A percentile compares a stretch with the other conserved stretches of the same genome.
Conservation (phyloP, 116 monocot genomes). For the Dioscorea cayenensis region DNA sequence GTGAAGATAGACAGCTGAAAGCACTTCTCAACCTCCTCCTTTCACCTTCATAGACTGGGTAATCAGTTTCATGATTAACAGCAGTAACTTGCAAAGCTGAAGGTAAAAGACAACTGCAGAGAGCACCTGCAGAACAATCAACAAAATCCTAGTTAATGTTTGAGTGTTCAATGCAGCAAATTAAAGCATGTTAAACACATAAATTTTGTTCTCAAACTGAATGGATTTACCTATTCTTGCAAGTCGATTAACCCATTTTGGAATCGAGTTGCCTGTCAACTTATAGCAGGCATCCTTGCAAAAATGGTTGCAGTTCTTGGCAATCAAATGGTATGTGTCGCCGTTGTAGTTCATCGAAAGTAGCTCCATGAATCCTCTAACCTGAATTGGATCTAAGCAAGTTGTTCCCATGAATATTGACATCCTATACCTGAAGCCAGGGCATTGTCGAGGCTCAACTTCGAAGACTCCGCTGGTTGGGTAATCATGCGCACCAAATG, state of each 20-base stretch:
- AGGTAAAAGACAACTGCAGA: conserved; percentile 77
- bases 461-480: conserved; percentile 76
- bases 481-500: conserved; percentile 81
- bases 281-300: conserved; percentile 74
- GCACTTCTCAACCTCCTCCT: conserved; percentile 52
- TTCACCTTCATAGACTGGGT: conserved; percentile 31
- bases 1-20: conserved; percentile 59
- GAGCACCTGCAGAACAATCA: conserved; percentile 36
- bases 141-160: not conserved
- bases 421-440: conserved; percentile 76
- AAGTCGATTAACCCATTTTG: conserved; percentile 88
- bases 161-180: too few species aligned
- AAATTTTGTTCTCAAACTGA: not conserved
- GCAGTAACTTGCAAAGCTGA: conserved; percentile 55
- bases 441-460: conserved; percentile 83
- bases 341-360: conserved; percentile 72
- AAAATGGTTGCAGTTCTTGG: conserved; percentile 89
- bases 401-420: conserved; percentile 84
- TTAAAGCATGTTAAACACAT: too few species aligned
- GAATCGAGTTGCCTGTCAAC: conserved; percentile 61
- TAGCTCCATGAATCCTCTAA: conserved; percentile 80
- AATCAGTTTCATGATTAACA: conserved; percentile 45
- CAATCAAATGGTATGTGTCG: conserved; percentile 72
- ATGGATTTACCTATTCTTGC: conserved; percentile 56
- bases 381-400: conserved; percentile 66